Percentiles rank a stretch among this genome's conserved stretches.
These are phyloP conservation scores for Lumnitzera littorea DNA, from an alignment of 345 rosid species.

Conservation along the genomic window DNA sequence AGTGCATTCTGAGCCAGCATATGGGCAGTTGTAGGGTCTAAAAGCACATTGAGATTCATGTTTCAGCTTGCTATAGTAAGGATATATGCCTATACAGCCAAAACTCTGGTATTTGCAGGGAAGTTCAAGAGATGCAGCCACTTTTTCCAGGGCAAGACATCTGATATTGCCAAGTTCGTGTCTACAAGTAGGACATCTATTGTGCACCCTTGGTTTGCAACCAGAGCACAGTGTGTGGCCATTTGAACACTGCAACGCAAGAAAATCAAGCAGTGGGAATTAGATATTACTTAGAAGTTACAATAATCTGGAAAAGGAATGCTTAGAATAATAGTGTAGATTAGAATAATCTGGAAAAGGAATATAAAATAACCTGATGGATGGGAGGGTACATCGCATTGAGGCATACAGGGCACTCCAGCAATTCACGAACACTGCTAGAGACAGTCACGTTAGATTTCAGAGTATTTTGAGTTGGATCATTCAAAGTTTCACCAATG, in stretches of 20 bases:
- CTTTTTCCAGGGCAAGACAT: slow-evolving; percentile 80
- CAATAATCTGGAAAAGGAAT: not conserved
- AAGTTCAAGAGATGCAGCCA: slow-evolving; percentile 81
- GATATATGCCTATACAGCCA: slow-evolving; percentile 69
- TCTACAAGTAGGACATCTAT: slow-evolving; percentile 80
- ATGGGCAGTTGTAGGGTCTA: slow-evolving; percentile 76
- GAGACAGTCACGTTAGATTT: slow-evolving; percentile 58
- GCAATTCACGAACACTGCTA: slow-evolving; percentile 68
- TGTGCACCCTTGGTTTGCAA: slow-evolving; percentile 80
- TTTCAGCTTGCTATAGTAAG: slow-evolving; percentile 77
- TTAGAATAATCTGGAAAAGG: too few species aligned
- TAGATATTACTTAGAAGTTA: not conserved
- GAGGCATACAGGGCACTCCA: slow-evolving; percentile 86
- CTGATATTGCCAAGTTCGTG: slow-evolving; percentile 85
- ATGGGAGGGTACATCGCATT: slow-evolving; percentile 88
- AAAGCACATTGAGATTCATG: slow-evolving; percentile 61
- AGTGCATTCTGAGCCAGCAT: slow-evolving; percentile 75
- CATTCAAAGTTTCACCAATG: slow-evolving; percentile 41
- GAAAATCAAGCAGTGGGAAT: slow-evolving; percentile 5
- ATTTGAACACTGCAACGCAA: slow-evolving; percentile 53
- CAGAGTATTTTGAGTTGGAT: slow-evolving; percentile 35
- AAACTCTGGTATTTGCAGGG: slow-evolving; percentile 75
- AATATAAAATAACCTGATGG: slow-evolving; percentile 52
- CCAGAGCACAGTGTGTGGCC: slow-evolving; percentile 79
- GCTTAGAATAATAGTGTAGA: too few species aligned